phyloP scores from a whole-genome alignment of 108 stramenopile species.

The Seminavis robusta region DNA sequence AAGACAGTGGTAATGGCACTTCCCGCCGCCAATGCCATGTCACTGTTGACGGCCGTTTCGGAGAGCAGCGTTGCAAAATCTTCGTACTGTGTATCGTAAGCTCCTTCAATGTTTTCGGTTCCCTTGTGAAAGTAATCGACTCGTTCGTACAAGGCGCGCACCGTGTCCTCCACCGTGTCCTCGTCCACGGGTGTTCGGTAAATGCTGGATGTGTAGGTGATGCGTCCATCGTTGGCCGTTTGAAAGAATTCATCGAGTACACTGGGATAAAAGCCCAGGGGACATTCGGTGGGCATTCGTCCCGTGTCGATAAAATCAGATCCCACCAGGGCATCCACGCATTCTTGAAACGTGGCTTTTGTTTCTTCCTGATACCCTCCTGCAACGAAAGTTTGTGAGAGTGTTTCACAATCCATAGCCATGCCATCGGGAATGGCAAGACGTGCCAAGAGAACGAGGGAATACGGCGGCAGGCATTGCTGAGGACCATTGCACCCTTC shows the following conservation, averaged over 20 bases:
- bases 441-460: conserved; percentile 38
- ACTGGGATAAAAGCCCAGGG: conserved; percentile 28
- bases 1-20: conserved; percentile 30
- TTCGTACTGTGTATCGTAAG: conserved; percentile 44
- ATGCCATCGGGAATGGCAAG: conserved; percentile 21
- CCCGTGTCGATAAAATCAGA: conserved; percentile 1
- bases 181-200: conserved; percentile 34
- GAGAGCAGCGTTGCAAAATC: conserved; percentile 25
- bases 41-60: conserved; percentile 23
- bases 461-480: conserved; percentile 39
- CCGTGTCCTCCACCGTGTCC: too few relatives aligned
- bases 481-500: conserved; percentile 18
- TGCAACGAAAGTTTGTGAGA: conserved; percentile 17
- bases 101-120: conserved; percentile 25
- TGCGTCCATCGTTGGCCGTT: neutral
- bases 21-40: conserved; percentile 43
- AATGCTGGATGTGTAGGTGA: conserved; percentile 37
- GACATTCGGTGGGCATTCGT: conserved; percentile 12
- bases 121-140: conserved; percentile 26
- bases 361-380: conserved; percentile 13
- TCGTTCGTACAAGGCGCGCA: conserved; percentile 37
- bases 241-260: conserved; percentile 37
- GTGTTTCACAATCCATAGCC: conserved; percentile 27
- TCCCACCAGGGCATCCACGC: conserved; percentile 17
- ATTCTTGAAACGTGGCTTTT: too few relatives aligned